Evolutionary conservation across 2,329 filamentous ascomycete genomes (phyloP), one percentile per base, ranked within the genome.

Genomic region (Botryotinia narcissicola): DNA sequence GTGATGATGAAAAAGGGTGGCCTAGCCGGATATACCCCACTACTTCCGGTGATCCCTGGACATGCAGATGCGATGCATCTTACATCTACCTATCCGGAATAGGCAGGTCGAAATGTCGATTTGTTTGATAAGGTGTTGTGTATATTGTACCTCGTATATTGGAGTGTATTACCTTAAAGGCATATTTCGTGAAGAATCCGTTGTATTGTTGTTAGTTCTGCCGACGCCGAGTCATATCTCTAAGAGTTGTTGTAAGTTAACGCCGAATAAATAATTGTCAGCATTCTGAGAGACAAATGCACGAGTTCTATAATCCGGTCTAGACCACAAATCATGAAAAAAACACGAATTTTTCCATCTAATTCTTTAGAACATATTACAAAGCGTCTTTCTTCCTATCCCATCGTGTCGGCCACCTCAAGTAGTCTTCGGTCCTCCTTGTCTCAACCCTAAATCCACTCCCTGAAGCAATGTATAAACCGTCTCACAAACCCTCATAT

Each of bases 401-500:
- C 1, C 59, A 61, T 22, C 32, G 9, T 0, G 6, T 37, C n/a
- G 9, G 7, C 9, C 3, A 4, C 9, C 25, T 72, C 46, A 59
- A 25, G 2, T 22, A n/a, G 10, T 46, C 70, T 16, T 48, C n/a
- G 29, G n/a, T 10, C 48, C 70, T 22, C 42, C 62, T 16, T 51
- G 54, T 25, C 42, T 68, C 61, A 74, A 44, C 7, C 73, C 73
- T 37, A 54, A 40, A 71, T 76, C 68, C 22, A 77, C 20, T 14
- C 78, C 82, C 2, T 78, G 76, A 22, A 84, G 25, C 35, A 84
- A 73, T 0, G 76, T 75, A 69, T 83, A 83, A 18, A 84, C 75
- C 0, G 80, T 81, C 61, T 84, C 81, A 78, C 90, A 76, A 73
- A 86, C 83, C 3, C 86, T 85, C 82, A 88, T 86, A 73, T 87